Conservation (phyloP, 1,139 yeast genomes). For the Candida frijolesensis region DNA sequence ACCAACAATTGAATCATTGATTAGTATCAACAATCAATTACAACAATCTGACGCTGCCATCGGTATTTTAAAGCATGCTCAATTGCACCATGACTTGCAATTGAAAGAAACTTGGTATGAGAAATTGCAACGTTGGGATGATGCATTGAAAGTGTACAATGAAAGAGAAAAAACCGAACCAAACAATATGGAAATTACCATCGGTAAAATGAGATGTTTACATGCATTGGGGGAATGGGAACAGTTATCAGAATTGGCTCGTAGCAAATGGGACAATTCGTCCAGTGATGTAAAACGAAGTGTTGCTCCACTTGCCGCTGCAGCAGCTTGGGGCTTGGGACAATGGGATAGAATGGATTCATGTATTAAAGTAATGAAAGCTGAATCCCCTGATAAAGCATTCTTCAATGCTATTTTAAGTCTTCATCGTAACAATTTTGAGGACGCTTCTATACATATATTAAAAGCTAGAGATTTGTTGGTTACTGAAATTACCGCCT, state of each 20-base stretch:
- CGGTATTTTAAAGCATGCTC: conserved; percentile 95
- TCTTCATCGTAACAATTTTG: conserved; percentile 84
- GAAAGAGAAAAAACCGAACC: conserved; percentile 65
- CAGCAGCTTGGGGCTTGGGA: conserved; percentile 98
- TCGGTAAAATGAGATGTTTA: conserved; percentile 97
- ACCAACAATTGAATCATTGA: conserved; percentile 88
- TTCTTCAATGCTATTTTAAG: conserved; percentile 90
- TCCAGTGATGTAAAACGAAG: conserved; percentile 73
- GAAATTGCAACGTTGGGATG: conserved; percentile 96
- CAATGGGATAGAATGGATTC: conserved; percentile 97
- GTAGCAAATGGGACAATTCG: conserved; percentile 79
- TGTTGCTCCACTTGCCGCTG: conserved; percentile 98
- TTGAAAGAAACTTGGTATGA: conserved; percentile 98
- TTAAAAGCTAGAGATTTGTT: conserved; percentile 82
- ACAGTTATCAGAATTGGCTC: conserved; percentile 81
- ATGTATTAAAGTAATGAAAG: conserved; percentile 85
- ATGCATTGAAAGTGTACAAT: conserved; percentile 88
- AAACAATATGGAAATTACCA: conserved; percentile 71
- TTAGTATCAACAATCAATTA: conserved; percentile 88
- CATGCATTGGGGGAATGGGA: conserved; percentile 99
- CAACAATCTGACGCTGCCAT: conserved; percentile 98
- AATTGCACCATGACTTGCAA: conserved; percentile 87
- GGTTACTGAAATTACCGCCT: conserved; percentile 91
- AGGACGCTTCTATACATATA: conserved; percentile 78
- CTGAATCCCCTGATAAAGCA: conserved; percentile 91